phyloP scores from a whole-genome alignment of 768 basidiomycete genomes.

The Hydnomerulius pinastri region DNA sequence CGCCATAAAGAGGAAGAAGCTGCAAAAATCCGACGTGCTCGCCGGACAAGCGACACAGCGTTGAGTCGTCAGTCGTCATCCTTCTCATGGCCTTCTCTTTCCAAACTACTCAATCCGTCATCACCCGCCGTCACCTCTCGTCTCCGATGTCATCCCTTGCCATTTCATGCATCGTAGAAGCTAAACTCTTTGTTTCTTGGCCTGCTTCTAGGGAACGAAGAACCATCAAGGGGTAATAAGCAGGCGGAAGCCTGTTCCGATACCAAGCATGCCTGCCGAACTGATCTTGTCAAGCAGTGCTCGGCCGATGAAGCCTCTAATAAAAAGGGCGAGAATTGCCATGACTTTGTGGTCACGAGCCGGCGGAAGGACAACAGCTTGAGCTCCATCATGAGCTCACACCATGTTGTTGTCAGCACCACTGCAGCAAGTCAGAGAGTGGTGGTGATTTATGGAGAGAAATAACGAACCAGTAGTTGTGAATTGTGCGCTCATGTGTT shows the following conservation, averaged over 20 bases:
- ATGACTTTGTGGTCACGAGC: slow-evolving; percentile 70
- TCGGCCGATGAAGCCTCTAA: slow-evolving; percentile 72
- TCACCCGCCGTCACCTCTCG: slow-evolving; percentile 2
- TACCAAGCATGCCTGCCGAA: slow-evolving; percentile 62
- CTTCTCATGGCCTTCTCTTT: neutral
- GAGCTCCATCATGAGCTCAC: slow-evolving; percentile 84
- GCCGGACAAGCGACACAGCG: slow-evolving; percentile 13
- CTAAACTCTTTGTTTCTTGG: slow-evolving; percentile 4
- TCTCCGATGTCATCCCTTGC: neutral
- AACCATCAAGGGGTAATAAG: slow-evolving; percentile 67
- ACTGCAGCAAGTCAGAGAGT: slow-evolving; percentile 54
- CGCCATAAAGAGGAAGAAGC: no score
- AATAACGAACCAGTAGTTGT: slow-evolving; percentile 73
- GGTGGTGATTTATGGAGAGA: no score
- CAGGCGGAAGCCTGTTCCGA: slow-evolving; percentile 63
- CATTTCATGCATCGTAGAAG: neutral
- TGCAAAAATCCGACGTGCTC: neutral
- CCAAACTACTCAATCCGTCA: neutral
- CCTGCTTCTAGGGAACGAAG: slow-evolving; percentile 47
- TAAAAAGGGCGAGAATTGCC: slow-evolving; percentile 67
- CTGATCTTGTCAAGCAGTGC: slow-evolving; percentile 62
- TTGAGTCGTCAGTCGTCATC: slow-evolving; percentile 13
- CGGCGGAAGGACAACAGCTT: slow-evolving; percentile 61
- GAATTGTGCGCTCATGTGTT: slow-evolving; percentile 75
- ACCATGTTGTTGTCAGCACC: slow-evolving; percentile 87